phyloP scores from a whole-genome alignment of 2,329 filamentous ascomycete species.

The Botrytis hyacinthi region DNA sequence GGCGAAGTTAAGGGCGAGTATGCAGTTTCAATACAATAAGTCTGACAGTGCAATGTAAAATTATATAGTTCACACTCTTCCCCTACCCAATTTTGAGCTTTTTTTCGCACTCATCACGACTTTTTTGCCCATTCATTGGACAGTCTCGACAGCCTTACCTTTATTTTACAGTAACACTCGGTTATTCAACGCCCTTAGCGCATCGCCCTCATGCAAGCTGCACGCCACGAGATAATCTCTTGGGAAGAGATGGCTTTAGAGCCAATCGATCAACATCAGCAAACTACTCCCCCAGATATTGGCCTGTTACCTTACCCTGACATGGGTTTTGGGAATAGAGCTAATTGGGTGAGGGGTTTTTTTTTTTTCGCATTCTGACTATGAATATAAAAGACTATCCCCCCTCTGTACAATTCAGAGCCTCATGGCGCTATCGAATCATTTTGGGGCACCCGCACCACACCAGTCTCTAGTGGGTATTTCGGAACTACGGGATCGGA shows the following conservation, averaged over 20 bases:
- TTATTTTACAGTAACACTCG: not conserved
- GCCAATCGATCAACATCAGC: not conserved
- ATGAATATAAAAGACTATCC: too few species aligned
- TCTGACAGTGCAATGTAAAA: fast-evolving
- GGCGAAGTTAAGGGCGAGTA: not conserved
- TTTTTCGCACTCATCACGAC: not conserved
- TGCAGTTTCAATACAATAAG: fast-evolving
- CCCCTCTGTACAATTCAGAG: too few species aligned
- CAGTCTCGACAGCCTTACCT: not conserved
- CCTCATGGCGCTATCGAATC: too few species aligned
- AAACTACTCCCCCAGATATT: fast-evolving
- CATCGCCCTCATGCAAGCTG: not conserved
- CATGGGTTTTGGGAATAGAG: not conserved
- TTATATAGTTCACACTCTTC: not conserved
- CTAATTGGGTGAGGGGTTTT: not conserved
- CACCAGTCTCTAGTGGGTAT: too few species aligned
- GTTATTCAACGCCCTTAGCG: not conserved
- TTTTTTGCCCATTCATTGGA: not conserved
- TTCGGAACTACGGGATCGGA: not conserved
- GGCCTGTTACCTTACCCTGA: not conserved
- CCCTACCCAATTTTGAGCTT: not conserved
- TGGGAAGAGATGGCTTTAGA: not conserved
- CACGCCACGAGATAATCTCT: not conserved
- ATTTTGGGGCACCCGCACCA: too few species aligned
- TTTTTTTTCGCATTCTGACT: not conserved